Evolutionary conservation across 2,329 filamentous ascomycete species (phyloP), one percentile per base, ranked within the genome.

Genomic region (Sordariomycetes sp.): DNA sequence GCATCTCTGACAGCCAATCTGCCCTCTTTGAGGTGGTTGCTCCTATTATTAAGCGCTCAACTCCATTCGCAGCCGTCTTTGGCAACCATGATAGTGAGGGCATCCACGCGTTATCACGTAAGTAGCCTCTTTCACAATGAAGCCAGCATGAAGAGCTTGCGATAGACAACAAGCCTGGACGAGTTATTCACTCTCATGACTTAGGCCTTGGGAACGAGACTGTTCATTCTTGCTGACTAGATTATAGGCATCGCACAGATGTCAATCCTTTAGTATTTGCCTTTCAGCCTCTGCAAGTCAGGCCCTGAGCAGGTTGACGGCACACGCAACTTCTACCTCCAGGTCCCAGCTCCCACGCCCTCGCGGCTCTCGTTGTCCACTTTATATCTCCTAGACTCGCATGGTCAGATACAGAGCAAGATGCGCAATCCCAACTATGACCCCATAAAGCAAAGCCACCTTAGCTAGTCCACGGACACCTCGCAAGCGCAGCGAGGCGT

Each of bases 21-120:
- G 89, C 92, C 39, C 87, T 97, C 59, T 96, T 95, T 76, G 99
- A 99, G 72, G 90, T 91, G 65, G 87, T 89, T 6, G 84, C 89
- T 54, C 77, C 95, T 15, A 82, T 99, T 55, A 87, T 90, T 61
- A 84, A 90, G 68, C 88, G 87, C 68, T 89, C 90, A 65, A 89
- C 97, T 39, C 94, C 94, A 0, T 97, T 95, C 65, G 89, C 90
- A 17, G 85, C 86, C 60, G 97, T 99, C 59, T 96, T 97, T 66
- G 94, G 94, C 58, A 99, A 99, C 68, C 94, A 99, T 70, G 94
- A 99, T 66, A 91, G 97, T 65, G 92, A 97, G 74, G 85, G 86
- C 36, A 83, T 88, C 53, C 79, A 70, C 58, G 68, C 68, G 64
- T 65, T 72, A 64, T 66, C 66, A 61, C 68, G 69, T 71, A 56